Percentiles rank a stretch among this genome's conserved stretches.
These are phyloP conservation scores for Psidium guajava DNA, from an alignment of 345 rosid genomes.

Conservation along the genomic window DNA sequence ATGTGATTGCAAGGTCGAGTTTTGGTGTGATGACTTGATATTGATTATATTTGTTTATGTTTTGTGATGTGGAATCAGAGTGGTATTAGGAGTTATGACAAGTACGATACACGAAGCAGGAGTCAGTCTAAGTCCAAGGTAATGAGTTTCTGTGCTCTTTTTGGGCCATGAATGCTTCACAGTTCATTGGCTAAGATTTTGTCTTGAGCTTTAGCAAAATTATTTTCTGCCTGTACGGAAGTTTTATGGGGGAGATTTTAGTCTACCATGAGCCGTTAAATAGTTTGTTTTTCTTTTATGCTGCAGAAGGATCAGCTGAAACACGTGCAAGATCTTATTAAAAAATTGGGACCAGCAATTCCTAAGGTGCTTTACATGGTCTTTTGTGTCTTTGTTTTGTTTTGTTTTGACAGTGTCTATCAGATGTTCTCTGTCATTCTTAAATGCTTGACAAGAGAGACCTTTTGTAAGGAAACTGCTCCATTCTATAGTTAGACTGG, in stretches of 20 bases:
- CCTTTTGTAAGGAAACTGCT: neutral
- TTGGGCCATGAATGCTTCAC: neutral
- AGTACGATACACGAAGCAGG: neutral
- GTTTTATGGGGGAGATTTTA: neutral
- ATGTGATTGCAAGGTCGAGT: neutral
- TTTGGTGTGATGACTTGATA: neutral
- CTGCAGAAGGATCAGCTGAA: constrained; percentile 34
- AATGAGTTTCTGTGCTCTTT: neutral
- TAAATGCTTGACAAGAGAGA: neutral
- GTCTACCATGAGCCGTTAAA: neutral
- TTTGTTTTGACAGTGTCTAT: neutral
- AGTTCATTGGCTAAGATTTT: neutral
- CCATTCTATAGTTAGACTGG: neutral
- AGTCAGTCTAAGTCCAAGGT: constrained; percentile 8
- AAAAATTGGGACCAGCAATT: constrained; percentile 34
- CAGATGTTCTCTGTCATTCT: neutral
- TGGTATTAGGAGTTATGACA: constrained; percentile 12
- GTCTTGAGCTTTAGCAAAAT: neutral
- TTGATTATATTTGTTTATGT: neutral
- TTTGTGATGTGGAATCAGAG: constrained; percentile 13
- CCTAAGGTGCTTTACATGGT: constrained; percentile 33
- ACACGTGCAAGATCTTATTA: constrained; percentile 36
- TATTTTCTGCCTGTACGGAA: neutral
- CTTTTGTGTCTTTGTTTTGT: neutral
- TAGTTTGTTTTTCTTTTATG: neutral